These are phyloP conservation scores for Alternaria sp. DNA, from an alignment of 2,329 filamentous ascomycete species.

Conservation along the genomic window DNA sequence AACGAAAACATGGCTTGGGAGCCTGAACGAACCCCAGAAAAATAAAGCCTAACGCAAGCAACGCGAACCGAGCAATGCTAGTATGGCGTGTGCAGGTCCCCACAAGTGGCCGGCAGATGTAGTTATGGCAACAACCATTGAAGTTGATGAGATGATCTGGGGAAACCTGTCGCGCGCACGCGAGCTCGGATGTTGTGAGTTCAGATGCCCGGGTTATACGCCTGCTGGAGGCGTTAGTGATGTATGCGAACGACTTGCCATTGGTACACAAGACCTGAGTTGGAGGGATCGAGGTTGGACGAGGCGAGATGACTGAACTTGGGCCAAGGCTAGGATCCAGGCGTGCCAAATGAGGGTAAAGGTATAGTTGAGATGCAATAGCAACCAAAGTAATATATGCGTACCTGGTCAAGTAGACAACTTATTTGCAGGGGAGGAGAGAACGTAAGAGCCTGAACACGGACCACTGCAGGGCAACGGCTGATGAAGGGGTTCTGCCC, in stretches of 20 bases:
- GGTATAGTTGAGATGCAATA: conserved; percentile 30
- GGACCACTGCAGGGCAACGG: conserved; percentile 30
- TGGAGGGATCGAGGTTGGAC: conserved; percentile 13
- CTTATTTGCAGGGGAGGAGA: conserved; percentile 30
- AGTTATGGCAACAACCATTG: conserved; percentile 34
- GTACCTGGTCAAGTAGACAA: conserved; percentile 38
- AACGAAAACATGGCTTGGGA: conserved; percentile 44
- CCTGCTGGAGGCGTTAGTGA: conserved; percentile 7
- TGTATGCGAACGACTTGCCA: conserved; percentile 20
- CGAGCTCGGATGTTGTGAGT: conserved; percentile 28
- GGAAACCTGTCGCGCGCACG: conserved; percentile 33
- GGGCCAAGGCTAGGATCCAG: conserved; percentile 3
- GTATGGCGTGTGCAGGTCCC: conserved; percentile 30
- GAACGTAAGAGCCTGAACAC: conserved; percentile 33
- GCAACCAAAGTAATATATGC: conserved; percentile 39
- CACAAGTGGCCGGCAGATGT: conserved; percentile 34
- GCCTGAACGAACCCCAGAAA: conserved; percentile 14
- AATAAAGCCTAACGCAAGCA: conserved; percentile 21
- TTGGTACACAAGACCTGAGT: conserved; percentile 19
- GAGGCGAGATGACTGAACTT: conserved; percentile 15
- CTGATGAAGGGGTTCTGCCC: conserved; percentile 31
- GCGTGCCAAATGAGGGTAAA: conserved; percentile 14
- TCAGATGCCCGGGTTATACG: conserved; percentile 3
- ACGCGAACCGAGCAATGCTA: conserved; percentile 30
- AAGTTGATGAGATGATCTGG: conserved; percentile 27